Evolutionary conservation across 2,329 filamentous ascomycete species (phyloP).

Genomic region (Verticillium klebahnii): DNA sequence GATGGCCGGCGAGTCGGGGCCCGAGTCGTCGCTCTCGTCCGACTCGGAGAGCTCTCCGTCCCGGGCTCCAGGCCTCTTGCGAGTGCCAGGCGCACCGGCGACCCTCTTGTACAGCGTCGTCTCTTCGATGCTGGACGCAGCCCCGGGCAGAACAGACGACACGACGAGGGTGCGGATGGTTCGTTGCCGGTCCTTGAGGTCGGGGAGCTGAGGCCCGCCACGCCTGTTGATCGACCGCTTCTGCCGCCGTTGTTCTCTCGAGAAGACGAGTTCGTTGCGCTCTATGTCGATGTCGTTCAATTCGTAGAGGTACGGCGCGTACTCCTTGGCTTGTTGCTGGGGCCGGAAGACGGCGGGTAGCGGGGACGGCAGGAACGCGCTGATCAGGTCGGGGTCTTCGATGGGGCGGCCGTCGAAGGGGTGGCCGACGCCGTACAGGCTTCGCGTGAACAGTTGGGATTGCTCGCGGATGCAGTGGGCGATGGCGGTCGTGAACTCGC

Average conservation of each 20-base stretch:
- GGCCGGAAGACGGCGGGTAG: conserved; percentile 80
- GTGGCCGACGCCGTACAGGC: conserved; percentile 88
- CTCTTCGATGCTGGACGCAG: conserved; percentile 73
- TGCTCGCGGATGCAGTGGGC: conserved; percentile 97
- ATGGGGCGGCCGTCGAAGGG: conserved; percentile 91
- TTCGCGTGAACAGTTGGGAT: conserved; percentile 88
- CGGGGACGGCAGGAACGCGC: conserved; percentile 82
- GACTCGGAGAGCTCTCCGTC: conserved; percentile 80
- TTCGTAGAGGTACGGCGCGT: conserved; percentile 88
- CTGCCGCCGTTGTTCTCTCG: conserved; percentile 87
- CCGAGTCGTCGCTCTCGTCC: conserved; percentile 86
- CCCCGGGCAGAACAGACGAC: conserved; percentile 86
- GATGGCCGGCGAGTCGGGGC: conserved; percentile 77
- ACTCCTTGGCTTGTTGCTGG: conserved; percentile 90
- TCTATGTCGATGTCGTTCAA: conserved; percentile 87
- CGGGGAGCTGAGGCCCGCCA: conserved; percentile 88
- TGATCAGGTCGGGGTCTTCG: conserved; percentile 83
- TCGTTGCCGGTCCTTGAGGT: conserved; percentile 89
- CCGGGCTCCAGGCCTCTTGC: conserved; percentile 50
- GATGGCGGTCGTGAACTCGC: conserved; percentile 95
- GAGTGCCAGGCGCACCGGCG: conserved; percentile 50
- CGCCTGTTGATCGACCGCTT: conserved; percentile 93
- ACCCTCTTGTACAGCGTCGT: conserved; percentile 82
- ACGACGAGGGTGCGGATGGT: conserved; percentile 91
- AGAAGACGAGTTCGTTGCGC: conserved; percentile 85